Percentiles rank a stretch among this genome's conserved stretches.
Conservation (phyloP, 2,329 filamentous ascomycete genomes). For the Penicillium sclerotigenum region DNA sequence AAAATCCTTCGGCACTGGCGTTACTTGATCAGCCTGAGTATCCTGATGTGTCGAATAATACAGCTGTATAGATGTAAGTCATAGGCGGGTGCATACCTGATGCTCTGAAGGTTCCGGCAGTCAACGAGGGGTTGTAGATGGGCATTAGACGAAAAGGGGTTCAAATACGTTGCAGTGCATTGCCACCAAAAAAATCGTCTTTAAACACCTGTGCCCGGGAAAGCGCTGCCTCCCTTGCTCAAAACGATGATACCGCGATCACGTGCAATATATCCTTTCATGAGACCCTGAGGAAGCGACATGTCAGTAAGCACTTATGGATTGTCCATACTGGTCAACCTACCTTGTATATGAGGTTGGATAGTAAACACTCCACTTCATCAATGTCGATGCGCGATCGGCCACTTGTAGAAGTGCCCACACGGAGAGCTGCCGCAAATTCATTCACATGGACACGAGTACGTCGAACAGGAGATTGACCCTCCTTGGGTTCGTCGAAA, state of each 20-base stretch:
- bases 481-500: conserved; percentile 72
- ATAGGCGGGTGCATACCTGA: neutral
- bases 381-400: conserved; percentile 71
- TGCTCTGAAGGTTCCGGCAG: neutral
- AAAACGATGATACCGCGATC: conserved; percentile 87
- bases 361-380: conserved; percentile 91
- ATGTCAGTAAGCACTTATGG: conserved; percentile 4
- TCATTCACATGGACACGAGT: conserved; percentile 80
- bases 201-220: conserved; percentile 78
- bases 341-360: conserved; percentile 99
- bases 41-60: neutral
- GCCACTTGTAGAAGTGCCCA: conserved; percentile 56
- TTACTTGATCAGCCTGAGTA: neutral
- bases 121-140: neutral
- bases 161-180: neutral
- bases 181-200: neutral
- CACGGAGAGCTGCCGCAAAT: conserved; percentile 77
- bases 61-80: neutral
- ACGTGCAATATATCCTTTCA: conserved; percentile 97
- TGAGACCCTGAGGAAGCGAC: conserved; percentile 64
- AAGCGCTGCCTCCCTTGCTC: conserved; percentile 80
- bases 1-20: neutral
- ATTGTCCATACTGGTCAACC: conserved; percentile 22
- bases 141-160: neutral
- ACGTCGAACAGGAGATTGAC: conserved; percentile 56